Conservation (phyloP, 345 rosid species). For the Pseudoturritis turrita region DNA sequence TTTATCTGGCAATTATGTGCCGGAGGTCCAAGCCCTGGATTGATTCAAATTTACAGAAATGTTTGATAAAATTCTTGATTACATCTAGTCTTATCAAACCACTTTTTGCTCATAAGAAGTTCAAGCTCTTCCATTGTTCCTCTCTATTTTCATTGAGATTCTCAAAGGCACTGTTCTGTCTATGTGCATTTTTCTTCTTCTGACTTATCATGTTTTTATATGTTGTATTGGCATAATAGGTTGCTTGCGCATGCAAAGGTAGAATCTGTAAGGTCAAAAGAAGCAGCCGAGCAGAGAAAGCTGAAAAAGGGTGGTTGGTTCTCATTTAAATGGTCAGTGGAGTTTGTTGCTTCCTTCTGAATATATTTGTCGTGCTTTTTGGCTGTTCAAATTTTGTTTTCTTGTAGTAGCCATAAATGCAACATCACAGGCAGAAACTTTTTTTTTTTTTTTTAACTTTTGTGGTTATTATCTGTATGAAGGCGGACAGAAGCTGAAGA, state of each 20-base stretch:
- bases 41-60: background rate
- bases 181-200: slow-evolving; percentile 1
- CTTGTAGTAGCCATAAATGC: background rate
- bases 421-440: background rate
- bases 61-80: background rate
- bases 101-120: background rate
- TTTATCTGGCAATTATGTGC: background rate
- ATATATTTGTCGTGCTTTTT: slow-evolving; percentile 6
- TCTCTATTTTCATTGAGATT: slow-evolving; percentile 11
- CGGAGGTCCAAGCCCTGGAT: background rate
- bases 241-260: slow-evolving; percentile 98
- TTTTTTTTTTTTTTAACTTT: slow-evolving; percentile 6
- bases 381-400: background rate
- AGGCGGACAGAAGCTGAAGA: slow-evolving; percentile 67
- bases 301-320: slow-evolving; percentile 83
- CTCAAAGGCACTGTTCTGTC: slow-evolving; percentile 1
- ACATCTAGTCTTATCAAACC: background rate
- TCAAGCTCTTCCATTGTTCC: slow-evolving; percentile 3
- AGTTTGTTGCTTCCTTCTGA: slow-evolving; percentile 14
- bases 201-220: background rate
- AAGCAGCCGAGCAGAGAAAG: slow-evolving; percentile 84
- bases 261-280: slow-evolving; percentile 88
- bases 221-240: slow-evolving; percentile 42
- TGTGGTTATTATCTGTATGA: slow-evolving; percentile 21
- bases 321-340: slow-evolving; percentile 73